These are phyloP conservation scores for Oenanthe sinensis DNA, from an alignment of 129 eudicot species.

Conservation along the genomic window DNA sequence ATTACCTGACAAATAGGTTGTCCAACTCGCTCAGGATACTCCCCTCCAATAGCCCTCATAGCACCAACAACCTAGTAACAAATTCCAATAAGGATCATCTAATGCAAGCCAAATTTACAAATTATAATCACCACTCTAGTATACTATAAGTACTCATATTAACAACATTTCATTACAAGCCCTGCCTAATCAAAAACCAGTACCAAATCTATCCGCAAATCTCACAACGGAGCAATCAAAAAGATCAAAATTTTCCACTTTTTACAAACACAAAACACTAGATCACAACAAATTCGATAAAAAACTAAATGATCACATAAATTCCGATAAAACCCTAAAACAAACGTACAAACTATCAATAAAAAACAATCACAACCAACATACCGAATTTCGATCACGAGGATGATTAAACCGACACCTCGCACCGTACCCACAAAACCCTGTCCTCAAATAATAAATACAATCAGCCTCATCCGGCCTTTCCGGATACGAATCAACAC, in stretches of 20 bases:
- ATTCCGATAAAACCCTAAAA: slow-evolving; percentile 16
- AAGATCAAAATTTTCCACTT: background rate
- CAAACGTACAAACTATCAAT: background rate
- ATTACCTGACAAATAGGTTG: slow-evolving; percentile 86
- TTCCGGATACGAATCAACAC: slow-evolving; percentile 59
- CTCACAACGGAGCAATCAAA: slow-evolving; percentile 6
- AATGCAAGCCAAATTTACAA: slow-evolving; percentile 7
- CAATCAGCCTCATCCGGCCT: slow-evolving; percentile 85
- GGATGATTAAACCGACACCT: slow-evolving; percentile 96
- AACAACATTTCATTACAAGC: background rate
- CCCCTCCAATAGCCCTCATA: slow-evolving; percentile 49
- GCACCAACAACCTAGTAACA: slow-evolving; percentile 56
- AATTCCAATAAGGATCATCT: slow-evolving; percentile 16
- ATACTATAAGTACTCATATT: background rate
- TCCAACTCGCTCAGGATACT: slow-evolving; percentile 67
- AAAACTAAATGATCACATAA: slow-evolving; percentile 22
- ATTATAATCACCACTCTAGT: background rate
- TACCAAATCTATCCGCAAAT: slow-evolving; percentile 2
- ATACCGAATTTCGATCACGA: slow-evolving; percentile 62
- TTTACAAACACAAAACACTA: slow-evolving; percentile 7
- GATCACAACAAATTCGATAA: slow-evolving; percentile 20
- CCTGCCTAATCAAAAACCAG: background rate
- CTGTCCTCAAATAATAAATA: slow-evolving; percentile 67
- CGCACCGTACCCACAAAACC: slow-evolving; percentile 74
- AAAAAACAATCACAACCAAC: too few relatives aligned